These are phyloP conservation scores for Erodium trifolium DNA, from an alignment of 441 rosid species.

Conservation along the genomic window DNA sequence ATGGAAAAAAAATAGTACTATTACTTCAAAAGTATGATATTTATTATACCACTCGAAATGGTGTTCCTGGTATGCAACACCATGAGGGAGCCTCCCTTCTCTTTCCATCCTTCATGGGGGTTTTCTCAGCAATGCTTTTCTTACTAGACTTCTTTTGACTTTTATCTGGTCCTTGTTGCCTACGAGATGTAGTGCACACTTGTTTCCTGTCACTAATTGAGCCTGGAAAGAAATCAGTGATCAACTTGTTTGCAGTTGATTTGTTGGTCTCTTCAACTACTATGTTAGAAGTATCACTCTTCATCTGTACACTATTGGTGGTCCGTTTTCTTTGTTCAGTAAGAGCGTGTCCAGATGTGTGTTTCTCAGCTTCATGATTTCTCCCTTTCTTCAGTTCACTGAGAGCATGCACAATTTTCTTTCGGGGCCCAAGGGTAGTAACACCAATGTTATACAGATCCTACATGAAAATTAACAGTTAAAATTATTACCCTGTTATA, in stretches of 20 bases:
- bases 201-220: conserved; percentile 29
- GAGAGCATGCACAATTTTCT: conserved; percentile 73
- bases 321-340: conserved; percentile 22
- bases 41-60: conserved; percentile 78
- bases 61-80: conserved; percentile 75
- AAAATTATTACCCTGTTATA: too few relatives aligned
- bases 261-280: conserved; percentile 34
- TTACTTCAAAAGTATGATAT: not conserved
- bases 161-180: conserved; percentile 26
- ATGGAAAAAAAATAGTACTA: not conserved
- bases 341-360: conserved; percentile 16
- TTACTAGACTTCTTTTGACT: conserved; percentile 25
- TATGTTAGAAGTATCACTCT: conserved; percentile 26
- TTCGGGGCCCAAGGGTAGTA: conserved; percentile 85
- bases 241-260: conserved; percentile 55
- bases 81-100: conserved; percentile 57
- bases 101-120: conserved; percentile 35
- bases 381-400: conserved; percentile 36
- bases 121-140: conserved; percentile 28
- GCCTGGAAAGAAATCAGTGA: conserved; percentile 75
- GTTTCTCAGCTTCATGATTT: conserved; percentile 21
- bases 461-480: conserved; percentile 25
- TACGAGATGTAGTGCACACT: conserved; percentile 28
- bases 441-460: conserved; percentile 72
- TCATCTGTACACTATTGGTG: conserved; percentile 27